A percentile compares a stretch with the other conserved stretches of the same genome.
Evolutionary conservation across 306 rosid species (phyloP).

Genomic region (Malus asiatica): DNA sequence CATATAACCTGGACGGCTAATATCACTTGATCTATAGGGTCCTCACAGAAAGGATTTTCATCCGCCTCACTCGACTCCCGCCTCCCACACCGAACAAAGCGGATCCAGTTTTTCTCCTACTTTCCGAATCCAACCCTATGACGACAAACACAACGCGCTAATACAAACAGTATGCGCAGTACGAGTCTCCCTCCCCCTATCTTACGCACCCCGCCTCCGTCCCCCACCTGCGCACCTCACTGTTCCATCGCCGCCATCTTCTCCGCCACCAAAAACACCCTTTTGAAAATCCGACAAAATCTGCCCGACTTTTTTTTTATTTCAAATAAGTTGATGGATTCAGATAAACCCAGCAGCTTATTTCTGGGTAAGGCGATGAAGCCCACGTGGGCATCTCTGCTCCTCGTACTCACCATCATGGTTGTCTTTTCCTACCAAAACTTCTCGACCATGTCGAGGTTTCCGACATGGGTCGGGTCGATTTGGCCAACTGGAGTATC

Average conservation of each 20-base stretch:
- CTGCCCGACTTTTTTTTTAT: no score
- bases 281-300: not conserved
- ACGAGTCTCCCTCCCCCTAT: not conserved
- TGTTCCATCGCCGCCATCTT: not conserved
- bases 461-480: slow-evolving; percentile 23
- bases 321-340: slow-evolving; percentile 25
- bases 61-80: not conserved
- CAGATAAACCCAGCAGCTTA: slow-evolving; percentile 27
- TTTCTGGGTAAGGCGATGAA: slow-evolving; percentile 6
- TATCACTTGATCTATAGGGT: no score
- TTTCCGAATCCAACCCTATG: slow-evolving; percentile 17
- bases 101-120: not conserved
- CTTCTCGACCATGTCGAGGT: slow-evolving; percentile 23
- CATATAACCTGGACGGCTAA: not conserved
- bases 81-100: slow-evolving; percentile 1
- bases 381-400: slow-evolving; percentile 37
- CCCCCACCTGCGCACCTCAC: not conserved
- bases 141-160: not conserved
- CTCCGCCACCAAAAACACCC: not conserved
- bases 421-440: slow-evolving; percentile 43
- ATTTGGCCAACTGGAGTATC: not conserved
- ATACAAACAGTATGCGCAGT: not conserved
- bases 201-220: no score
- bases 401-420: slow-evolving; percentile 43
- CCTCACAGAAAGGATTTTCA: no score